Percentiles rank a stretch among this genome's conserved stretches.
Conservation (phyloP, 805 yeast genomes). For the Suhomyces tanzawaensis region DNA sequence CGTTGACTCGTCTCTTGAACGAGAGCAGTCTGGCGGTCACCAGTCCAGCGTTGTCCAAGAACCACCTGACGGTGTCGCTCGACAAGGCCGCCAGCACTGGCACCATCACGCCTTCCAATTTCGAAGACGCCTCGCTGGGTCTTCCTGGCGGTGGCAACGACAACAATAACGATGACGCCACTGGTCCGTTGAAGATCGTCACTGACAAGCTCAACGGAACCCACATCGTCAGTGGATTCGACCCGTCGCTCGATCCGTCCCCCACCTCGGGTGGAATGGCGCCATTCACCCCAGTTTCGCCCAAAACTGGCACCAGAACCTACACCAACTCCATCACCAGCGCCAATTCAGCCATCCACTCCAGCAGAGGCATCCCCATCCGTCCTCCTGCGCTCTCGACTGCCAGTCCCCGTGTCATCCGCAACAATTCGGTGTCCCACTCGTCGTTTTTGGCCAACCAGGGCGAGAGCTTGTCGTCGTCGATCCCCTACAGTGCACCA, state of each 20-base stretch:
- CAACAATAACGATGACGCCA: neutral
- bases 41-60: conserved; percentile 10
- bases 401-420: conserved; percentile 41
- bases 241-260: conserved; percentile 4
- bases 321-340: conserved; percentile 13
- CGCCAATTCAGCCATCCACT: conserved; percentile 13
- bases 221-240: conserved; percentile 8
- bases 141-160: neutral
- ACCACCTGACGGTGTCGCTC: conserved; percentile 1
- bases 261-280: conserved; percentile 1
- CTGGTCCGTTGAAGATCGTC: conserved; percentile 4
- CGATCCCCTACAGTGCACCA: conserved; percentile 72
- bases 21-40: conserved; percentile 26
- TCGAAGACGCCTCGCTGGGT: neutral
- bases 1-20: conserved; percentile 37
- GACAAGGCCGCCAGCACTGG: conserved; percentile 10
- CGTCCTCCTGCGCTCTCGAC: conserved; percentile 18
- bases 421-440: conserved; percentile 40
- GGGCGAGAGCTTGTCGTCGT: conserved; percentile 48
- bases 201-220: conserved; percentile 1
- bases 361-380: conserved; percentile 17
- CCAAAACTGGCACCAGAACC: conserved; percentile 10
- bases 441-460: conserved; percentile 32
- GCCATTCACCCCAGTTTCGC: conserved; percentile 11
- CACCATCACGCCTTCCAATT: conserved; percentile 13